Evolutionary conservation across 306 rosid genomes (phyloP).

Genomic region (Comarum palustre): DNA sequence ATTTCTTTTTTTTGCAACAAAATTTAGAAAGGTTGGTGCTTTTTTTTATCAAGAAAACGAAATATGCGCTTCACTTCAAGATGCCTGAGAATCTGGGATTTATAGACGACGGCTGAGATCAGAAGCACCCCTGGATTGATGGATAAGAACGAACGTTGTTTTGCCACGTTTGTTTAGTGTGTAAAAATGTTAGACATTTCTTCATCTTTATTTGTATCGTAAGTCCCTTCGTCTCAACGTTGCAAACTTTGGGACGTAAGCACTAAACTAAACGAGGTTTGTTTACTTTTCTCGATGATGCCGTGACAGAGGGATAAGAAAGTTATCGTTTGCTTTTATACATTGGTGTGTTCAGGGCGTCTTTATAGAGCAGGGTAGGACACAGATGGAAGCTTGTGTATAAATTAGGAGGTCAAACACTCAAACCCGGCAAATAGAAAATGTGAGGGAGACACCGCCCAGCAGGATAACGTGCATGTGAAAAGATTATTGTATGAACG

Average conservation of each 20-base stretch:
- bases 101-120: background rate
- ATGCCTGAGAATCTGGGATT: slow-evolving; percentile 1
- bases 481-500: no score
- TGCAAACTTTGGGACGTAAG: background rate
- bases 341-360: background rate
- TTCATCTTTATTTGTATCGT: background rate
- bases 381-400: background rate
- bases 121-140: background rate
- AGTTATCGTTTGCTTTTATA: background rate
- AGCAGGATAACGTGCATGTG: background rate
- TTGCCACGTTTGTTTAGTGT: slow-evolving; percentile 6
- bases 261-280: background rate
- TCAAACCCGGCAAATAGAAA: background rate
- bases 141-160: background rate
- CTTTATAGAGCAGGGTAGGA: background rate
- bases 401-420: background rate
- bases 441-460: background rate
- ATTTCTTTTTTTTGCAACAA: no score
- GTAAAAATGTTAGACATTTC: no score
- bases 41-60: background rate
- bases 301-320: background rate
- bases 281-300: background rate
- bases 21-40: background rate
- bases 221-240: background rate
- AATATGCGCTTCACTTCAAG: slow-evolving; percentile 7